Percentiles rank a stretch among this genome's conserved stretches.
Evolutionary conservation across 257 asterid species (phyloP).

Genomic region (Leonotis leonurus): DNA sequence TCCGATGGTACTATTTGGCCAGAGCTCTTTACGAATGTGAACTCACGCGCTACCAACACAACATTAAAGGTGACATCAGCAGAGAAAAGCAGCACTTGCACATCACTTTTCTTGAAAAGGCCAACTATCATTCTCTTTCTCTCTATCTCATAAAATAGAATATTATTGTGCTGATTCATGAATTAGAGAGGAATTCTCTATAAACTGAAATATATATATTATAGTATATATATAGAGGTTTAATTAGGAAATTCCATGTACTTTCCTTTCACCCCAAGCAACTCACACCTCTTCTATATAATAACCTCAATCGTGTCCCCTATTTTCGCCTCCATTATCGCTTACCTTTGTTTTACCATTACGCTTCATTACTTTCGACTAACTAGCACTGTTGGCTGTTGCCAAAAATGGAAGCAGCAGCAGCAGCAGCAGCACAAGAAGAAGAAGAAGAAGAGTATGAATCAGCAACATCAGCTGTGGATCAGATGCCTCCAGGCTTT

Average conservation of each 20-base stretch:
- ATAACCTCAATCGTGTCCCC: neutral
- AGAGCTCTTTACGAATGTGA: neutral
- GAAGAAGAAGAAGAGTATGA: conserved; percentile 2
- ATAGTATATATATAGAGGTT: no score
- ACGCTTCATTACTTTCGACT: neutral
- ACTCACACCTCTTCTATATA: neutral
- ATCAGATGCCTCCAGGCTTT: conserved; percentile 59
- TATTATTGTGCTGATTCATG: neutral
- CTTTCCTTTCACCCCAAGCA: conserved; percentile 25
- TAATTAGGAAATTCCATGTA: neutral
- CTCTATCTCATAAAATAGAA: neutral
- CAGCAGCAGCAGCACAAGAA: no score
- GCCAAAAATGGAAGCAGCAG: conserved; percentile 8
- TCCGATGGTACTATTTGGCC: neutral
- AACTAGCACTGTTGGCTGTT: neutral
- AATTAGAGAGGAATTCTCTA: conserved; percentile 12
- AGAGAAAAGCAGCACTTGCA: neutral
- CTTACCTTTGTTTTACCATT: neutral
- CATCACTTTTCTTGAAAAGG: conserved; percentile 13
- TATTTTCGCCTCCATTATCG: neutral
- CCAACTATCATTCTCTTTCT: neutral
- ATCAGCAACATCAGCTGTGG: neutral
- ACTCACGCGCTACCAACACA: neutral
- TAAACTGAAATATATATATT: no score
- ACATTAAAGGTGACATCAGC: conserved; percentile 7